Base-by-base conservation (phyloP, 2,329 filamentous ascomycete species). In the Dendrostoma leiphaemia region DNA sequence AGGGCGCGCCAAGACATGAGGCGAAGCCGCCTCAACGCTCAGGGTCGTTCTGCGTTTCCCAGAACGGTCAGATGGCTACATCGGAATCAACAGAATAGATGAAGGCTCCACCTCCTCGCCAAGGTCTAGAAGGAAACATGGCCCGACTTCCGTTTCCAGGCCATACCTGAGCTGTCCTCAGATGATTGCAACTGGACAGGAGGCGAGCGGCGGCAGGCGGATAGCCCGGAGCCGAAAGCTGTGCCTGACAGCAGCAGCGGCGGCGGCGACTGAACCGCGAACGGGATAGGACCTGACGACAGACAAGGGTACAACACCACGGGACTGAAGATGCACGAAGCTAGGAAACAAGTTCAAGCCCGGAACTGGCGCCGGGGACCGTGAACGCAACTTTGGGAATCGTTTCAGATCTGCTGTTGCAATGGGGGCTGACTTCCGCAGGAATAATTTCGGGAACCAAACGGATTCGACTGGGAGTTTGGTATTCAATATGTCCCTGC, bases 61-160 rank as follows among this genome's bases (percentile, higher is more conserved):
- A 35, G 13, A 34, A 24, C 10, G 19, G 31, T 8, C 19, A 24
- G 15, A 19, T 21, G 44, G 44, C 29, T 23, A 47, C 29, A 35
- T 19, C 19, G 44, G 4, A 47, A 24, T 47, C 28, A 47, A 47
- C 8, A n/a, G n/a, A n/a, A 24, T 47, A 47, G 19, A 47, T 47
- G 44, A 47, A 47, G n/a, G 19, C 29, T 34, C 44, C 44, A 32
- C 31, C 19, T n/a, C 29, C n/a, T 24, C 17, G 24, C 1, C 15
- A 13, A 12, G 12, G 44, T 13, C 29, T 12, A 4, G 15, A 47
- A 9, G 44, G 44, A 34, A 32, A 23, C 17, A 35, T 34, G 44
- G 44, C 44, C 44, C 52, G 52, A 48, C 32, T 50, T 46, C 52
- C 52, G 52, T 9, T 13, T 7, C n/a, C n/a, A n/a, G 28, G 17